Evolutionary conservation across 2,329 filamentous ascomycete species (phyloP), one percentile per base, ranked within the genome.

Genomic region (Lojkania enalia): DNA sequence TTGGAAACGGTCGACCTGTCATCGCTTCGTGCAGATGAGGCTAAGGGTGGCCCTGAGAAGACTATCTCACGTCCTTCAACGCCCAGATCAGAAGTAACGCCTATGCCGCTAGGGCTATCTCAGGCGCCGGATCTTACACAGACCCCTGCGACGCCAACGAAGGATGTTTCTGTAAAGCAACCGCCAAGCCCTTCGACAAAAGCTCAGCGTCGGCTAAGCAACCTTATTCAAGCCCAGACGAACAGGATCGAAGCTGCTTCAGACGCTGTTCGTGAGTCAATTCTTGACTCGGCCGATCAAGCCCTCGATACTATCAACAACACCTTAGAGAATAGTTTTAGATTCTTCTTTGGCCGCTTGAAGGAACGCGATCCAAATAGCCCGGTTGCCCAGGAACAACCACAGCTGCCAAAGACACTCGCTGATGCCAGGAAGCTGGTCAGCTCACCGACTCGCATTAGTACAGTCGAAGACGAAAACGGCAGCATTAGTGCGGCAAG

Each of bases 1-100:
- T 75, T 99, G 12, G 88, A 97, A 62, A 97, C 91, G 0, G 94
- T 99, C 20, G 94, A 99, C 66, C 78, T 99, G 18, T 88, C 91
- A 5, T 96, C 88, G 19, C 75, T 99, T 5, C 83, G 90, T 40
- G 86, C 86, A 4, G 88, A 96, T 53, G 90, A 95, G 66, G 72
- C 77, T 14, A 85, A 32, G 84, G 87, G 0, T 85, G 36, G 35
- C 9, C 49, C 86, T 7, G 70, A 76, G 14, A 90, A 86, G 53
- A 58, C 64, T 9, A 63, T 57, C 21, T 74, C 50, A 56, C 77
- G 73, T 16, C 74, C 80, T 1, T 74, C 73, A 6, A 80, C 74
- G 13, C 73, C 70, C 12, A 60, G 63, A 40, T 54, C 58, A 12
- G 62, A 69, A 35, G 54, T 74, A 4, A 71, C 67, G 1, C 65